These are phyloP conservation scores for Barbatosphaeria neglecta DNA, from an alignment of 495 filamentous ascomycete genomes.

Conservation along the genomic window DNA sequence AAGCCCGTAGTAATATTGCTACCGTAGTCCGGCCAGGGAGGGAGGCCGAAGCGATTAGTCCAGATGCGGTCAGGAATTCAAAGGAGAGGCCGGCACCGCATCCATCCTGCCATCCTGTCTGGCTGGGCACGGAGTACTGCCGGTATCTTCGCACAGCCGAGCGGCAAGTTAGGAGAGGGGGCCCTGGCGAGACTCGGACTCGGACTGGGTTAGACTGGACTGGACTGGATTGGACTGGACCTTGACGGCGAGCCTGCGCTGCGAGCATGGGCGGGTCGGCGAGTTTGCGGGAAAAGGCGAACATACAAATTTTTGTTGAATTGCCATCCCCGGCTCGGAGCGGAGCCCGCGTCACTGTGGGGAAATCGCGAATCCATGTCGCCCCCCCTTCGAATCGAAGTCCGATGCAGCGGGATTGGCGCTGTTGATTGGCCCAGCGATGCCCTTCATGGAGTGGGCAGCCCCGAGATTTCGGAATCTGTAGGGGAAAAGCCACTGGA, in stretches of 20 bases:
- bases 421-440: background rate
- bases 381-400: background rate
- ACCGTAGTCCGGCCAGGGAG: background rate
- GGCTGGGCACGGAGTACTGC: too few species aligned
- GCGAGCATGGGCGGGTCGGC: too few species aligned
- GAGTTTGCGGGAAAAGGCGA: background rate
- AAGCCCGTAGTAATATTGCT: background rate
- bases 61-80: background rate
- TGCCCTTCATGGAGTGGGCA: too few species aligned
- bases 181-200: too few species aligned
- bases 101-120: background rate
- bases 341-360: background rate
- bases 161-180: background rate
- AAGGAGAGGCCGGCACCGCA: background rate
- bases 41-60: background rate
- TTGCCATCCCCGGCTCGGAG: background rate
- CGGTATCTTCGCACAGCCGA: background rate
- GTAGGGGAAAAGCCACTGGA: background rate
- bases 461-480: background rate
- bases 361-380: background rate
- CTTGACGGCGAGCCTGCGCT: too few species aligned
- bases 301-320: background rate
- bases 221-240: too few species aligned
- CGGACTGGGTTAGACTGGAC: too few species aligned
- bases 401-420: background rate